Percentiles rank a stretch among this genome's conserved stretches.
These are phyloP conservation scores for Chiua sp. DNA, from an alignment of 1,284 basidiomycete species.

Conservation along the genomic window DNA sequence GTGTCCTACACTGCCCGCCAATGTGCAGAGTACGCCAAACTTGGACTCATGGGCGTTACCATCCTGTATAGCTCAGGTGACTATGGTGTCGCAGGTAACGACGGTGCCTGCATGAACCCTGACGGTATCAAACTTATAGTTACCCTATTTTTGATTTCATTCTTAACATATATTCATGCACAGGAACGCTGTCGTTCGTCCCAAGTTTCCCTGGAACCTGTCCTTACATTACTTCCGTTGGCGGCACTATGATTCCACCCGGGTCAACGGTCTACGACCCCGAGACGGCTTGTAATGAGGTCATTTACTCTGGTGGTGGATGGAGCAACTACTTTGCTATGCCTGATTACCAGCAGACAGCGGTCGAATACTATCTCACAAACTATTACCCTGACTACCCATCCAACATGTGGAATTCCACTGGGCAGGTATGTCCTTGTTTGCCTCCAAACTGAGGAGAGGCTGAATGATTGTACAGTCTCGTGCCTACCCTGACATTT, in stretches of 20 bases:
- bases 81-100: constrained; percentile 53
- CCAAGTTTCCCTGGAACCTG: constrained; percentile 47
- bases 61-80: constrained; percentile 47
- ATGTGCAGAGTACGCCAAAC: constrained; percentile 53
- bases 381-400: constrained; percentile 36
- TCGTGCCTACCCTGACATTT: constrained; percentile 51
- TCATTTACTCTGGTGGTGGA: constrained; percentile 48
- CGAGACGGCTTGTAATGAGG: constrained; percentile 37
- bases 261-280: constrained; percentile 35
- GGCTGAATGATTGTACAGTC: constrained; percentile 12
- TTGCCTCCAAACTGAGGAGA: background rate
- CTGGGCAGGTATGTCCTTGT: constrained; percentile 41
- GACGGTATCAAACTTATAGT: constrained; percentile 33
- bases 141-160: background rate
- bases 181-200: no score
- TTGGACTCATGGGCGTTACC: constrained; percentile 48
- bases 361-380: constrained; percentile 29
- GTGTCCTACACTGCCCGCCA: constrained; percentile 47
- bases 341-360: constrained; percentile 44
- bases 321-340: constrained; percentile 47
- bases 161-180: background rate
- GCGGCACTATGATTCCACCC: constrained; percentile 49
- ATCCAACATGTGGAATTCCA: constrained; percentile 51
- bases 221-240: constrained; percentile 52
- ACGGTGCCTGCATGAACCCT: constrained; percentile 45